Evolutionary conservation across 345 rosid species (phyloP).

Genomic region (Cochlearia excelsa): DNA sequence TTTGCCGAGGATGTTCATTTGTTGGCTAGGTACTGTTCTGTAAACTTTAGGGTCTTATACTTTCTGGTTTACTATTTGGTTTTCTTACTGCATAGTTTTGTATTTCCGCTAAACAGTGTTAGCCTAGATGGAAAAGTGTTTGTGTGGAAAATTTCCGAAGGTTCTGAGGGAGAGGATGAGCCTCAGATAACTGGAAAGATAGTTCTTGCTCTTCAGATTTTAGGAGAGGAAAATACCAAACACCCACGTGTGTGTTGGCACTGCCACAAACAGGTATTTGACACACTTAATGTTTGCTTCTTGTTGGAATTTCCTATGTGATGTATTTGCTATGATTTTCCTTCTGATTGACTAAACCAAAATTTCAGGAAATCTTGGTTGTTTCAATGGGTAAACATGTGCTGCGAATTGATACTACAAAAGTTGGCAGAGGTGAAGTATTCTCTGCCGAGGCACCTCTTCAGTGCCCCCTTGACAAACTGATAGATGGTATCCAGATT

Average conservation of each 20-base stretch:
- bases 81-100: background rate
- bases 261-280: constrained; percentile 82
- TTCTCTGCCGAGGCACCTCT: constrained; percentile 75
- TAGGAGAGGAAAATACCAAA: constrained; percentile 46
- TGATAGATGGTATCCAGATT: constrained; percentile 72
- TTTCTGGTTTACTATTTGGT: constrained; percentile 4
- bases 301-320: constrained; percentile 3
- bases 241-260: constrained; percentile 96
- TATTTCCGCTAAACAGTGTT: constrained; percentile 46
- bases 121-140: constrained; percentile 73
- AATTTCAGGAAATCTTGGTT: constrained; percentile 73
- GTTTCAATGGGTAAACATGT: constrained; percentile 72
- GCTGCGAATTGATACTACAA: constrained; percentile 68
- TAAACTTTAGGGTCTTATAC: constrained; percentile 6
- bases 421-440: constrained; percentile 58
- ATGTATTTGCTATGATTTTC: background rate
- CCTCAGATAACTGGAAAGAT: constrained; percentile 62
- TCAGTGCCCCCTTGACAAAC: constrained; percentile 56
- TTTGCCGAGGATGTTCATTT: constrained; percentile 91
- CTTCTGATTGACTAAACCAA: constrained; percentile 12
- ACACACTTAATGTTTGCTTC: constrained; percentile 31
- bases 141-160: constrained; percentile 78
- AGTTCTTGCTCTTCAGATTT: constrained; percentile 63
- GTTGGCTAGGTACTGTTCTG: constrained; percentile 68
- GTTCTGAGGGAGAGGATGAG: constrained; percentile 68